phyloP scores from a whole-genome alignment of 768 basidiomycete species.

The Russula lepida region DNA sequence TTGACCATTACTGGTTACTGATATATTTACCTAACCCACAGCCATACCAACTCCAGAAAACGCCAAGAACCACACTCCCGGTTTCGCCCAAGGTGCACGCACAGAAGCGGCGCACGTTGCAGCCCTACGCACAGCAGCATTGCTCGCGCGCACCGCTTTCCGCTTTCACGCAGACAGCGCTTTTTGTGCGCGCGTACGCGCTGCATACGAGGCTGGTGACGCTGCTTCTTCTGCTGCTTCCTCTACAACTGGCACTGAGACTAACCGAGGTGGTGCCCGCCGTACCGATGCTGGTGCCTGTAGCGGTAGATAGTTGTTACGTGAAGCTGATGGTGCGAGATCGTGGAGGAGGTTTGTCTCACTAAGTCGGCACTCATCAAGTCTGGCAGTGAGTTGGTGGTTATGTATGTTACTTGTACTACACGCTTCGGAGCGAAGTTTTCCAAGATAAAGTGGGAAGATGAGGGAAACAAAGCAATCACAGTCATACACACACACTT shows the following conservation, averaged over 20 bases:
- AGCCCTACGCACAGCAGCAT: constrained; percentile 9
- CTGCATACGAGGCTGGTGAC: constrained; percentile 4
- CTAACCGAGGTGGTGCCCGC: too few relatives aligned
- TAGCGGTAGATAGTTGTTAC: neutral
- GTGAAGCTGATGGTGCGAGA: neutral
- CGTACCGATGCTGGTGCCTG: too few relatives aligned
- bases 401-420: neutral
- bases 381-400: neutral
- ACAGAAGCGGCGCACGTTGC: constrained; percentile 15
- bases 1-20: neutral
- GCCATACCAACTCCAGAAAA: constrained; percentile 8
- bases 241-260: neutral
- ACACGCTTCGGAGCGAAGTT: too few relatives aligned
- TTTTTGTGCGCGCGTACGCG: constrained; percentile 16
- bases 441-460: too few relatives aligned
- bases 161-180: constrained; percentile 16
- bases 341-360: neutral
- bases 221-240: neutral
- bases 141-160: constrained; percentile 18
- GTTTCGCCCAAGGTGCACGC: constrained; percentile 16
- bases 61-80: constrained; percentile 18
- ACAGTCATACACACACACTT: too few relatives aligned
- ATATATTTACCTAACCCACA: neutral
- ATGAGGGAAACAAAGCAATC: neutral
- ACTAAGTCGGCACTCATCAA: neutral